These are phyloP conservation scores for Saccharomycopsis babjevae DNA, from an alignment of 805 yeast species.

Conservation along the genomic window DNA sequence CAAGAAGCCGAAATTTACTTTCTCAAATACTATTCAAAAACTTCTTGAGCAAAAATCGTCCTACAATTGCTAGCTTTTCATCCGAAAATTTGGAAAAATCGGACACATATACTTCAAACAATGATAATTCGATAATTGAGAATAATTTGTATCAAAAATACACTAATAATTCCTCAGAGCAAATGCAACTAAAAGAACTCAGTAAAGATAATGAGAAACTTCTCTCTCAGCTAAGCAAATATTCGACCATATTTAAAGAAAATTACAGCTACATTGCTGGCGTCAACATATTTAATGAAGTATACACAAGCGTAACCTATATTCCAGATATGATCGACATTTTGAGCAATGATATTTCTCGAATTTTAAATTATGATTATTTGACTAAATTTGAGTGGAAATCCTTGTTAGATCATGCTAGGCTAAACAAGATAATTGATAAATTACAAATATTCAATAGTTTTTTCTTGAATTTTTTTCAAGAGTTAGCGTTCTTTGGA, in stretches of 20 bases:
- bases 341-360: not conserved
- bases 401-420: not conserved
- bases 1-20: not conserved
- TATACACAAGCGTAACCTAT: conserved; percentile 9
- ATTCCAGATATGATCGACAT: conserved; percentile 10
- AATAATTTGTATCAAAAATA: conserved; percentile 4
- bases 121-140: not conserved
- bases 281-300: conserved; percentile 10
- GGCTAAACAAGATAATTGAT: not conserved
- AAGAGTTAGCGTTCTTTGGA: conserved; percentile 17
- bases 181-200: not conserved
- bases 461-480: conserved; percentile 12
- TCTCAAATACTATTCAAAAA: not conserved
- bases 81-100: not conserved
- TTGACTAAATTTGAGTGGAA: not conserved
- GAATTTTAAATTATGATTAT: not conserved
- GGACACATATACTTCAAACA: not conserved
- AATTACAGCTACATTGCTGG: conserved; percentile 14
- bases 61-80: not conserved
- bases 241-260: conserved; percentile 9
- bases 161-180: conserved; percentile 1
- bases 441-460: conserved; percentile 10
- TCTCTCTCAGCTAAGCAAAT: not conserved
- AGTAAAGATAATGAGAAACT: conserved; percentile 4
- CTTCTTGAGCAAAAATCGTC: not conserved